A percentile compares a stretch with the other conserved stretches of the same genome.
Conservation (phyloP, 2,329 filamentous ascomycete genomes). For the Metarhizium anisopliae region DNA sequence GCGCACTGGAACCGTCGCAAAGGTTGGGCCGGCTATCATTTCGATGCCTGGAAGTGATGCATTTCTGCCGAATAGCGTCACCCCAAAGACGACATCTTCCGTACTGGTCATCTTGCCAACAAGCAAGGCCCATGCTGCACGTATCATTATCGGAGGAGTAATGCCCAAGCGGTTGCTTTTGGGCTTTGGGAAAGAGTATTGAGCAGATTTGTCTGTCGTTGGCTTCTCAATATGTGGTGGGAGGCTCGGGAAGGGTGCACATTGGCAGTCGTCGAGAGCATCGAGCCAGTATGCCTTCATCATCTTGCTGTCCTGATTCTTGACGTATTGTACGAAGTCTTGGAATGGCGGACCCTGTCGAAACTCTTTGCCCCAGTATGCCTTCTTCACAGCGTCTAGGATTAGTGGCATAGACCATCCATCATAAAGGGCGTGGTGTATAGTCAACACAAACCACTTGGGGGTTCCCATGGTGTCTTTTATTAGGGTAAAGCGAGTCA, state of each 20-base stretch:
- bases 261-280: conserved; percentile 27
- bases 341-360: conserved; percentile 22
- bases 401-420: conserved; percentile 36
- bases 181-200: conserved; percentile 11
- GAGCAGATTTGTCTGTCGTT: conserved; percentile 35
- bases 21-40: neutral
- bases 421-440: conserved; percentile 45
- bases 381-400: conserved; percentile 19
- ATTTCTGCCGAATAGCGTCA: neutral
- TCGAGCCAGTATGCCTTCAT: conserved; percentile 34
- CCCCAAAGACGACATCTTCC: conserved; percentile 1
- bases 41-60: neutral
- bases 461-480: conserved; percentile 17
- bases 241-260: conserved; percentile 32
- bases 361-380: neutral
- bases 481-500: conserved; percentile 32
- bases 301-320: conserved; percentile 22
- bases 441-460: conserved; percentile 29
- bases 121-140: neutral
- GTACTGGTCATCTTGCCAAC: neutral
- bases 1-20: neutral
- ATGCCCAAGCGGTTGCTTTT: conserved; percentile 17
- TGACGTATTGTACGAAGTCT: conserved; percentile 34
- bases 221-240: conserved; percentile 32
- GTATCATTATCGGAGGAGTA: conserved; percentile 1